phyloP scores from a whole-genome alignment of 768 basidiomycete species.

The Russula sp. region DNA sequence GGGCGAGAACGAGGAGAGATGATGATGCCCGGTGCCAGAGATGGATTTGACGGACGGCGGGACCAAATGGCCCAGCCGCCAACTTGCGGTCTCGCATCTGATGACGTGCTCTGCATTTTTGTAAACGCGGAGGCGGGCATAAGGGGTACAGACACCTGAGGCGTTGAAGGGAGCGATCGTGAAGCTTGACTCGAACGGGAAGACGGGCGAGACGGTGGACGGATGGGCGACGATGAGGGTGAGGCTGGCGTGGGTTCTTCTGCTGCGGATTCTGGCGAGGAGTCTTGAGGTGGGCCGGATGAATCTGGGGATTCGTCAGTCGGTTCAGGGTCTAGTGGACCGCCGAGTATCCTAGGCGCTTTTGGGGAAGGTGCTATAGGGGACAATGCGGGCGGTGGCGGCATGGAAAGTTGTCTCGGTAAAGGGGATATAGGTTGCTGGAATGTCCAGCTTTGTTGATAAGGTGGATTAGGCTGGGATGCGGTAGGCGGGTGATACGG shows the following conservation, averaged over 20 bases:
- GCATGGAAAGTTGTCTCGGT: constrained; percentile 59
- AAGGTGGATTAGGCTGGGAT: constrained; percentile 30
- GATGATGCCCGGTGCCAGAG: constrained; percentile 61
- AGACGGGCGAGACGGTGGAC: background rate
- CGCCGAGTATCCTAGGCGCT: constrained; percentile 18
- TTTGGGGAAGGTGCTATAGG: constrained; percentile 12
- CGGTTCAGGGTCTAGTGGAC: constrained; percentile 16
- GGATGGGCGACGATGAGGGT: background rate
- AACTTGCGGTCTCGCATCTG: constrained; percentile 1
- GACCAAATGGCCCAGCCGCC: constrained; percentile 64
- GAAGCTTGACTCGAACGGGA: constrained; percentile 12
- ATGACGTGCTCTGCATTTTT: background rate
- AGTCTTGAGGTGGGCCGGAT: background rate
- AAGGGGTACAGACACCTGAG: background rate
- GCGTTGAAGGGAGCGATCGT: background rate
- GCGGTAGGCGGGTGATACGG: constrained; percentile 22
- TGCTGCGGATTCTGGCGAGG: background rate
- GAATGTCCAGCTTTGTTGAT: constrained; percentile 41
- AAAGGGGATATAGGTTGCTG: constrained; percentile 49
- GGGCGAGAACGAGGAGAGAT: constrained; percentile 61
- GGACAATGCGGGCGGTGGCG: constrained; percentile 29
- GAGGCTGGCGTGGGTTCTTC: background rate
- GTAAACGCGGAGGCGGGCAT: background rate
- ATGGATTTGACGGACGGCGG: constrained; percentile 58
- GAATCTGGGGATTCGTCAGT: background rate